phyloP scores from a whole-genome alignment of 2,329 filamentous ascomycete genomes.

The Venturiaceae sp. region DNA sequence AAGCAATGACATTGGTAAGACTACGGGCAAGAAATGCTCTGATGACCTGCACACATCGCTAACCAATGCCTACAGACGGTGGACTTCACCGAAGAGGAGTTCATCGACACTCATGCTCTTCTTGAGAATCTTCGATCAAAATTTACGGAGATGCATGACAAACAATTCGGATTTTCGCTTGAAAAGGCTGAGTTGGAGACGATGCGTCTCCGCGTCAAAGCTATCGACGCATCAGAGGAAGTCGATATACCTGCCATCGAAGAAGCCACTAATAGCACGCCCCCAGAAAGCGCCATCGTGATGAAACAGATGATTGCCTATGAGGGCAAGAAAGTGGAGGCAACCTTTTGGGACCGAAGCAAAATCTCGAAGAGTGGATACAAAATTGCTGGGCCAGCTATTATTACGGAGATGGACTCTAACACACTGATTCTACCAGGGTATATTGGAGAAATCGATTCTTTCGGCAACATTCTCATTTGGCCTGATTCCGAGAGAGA shows the following conservation, averaged over 20 bases:
- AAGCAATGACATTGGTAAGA: constrained; percentile 31
- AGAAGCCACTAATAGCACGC: constrained; percentile 15
- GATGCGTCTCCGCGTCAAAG: constrained; percentile 36
- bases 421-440: constrained; percentile 41
- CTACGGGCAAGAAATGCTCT: constrained; percentile 14
- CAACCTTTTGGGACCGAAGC: constrained; percentile 35
- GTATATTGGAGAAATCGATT: constrained; percentile 35
- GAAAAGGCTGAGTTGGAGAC: constrained; percentile 35
- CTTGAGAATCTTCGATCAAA: constrained; percentile 24
- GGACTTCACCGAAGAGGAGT: constrained; percentile 24
- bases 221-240: constrained; percentile 31
- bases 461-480: constrained; percentile 40
- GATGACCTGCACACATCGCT: no score
- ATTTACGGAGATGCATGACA: constrained; percentile 33
- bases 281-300: constrained; percentile 27
- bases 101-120: constrained; percentile 21
- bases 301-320: constrained; percentile 29
- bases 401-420: constrained; percentile 42
- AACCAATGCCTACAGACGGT: no score
- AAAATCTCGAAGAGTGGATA: constrained; percentile 31
- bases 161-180: constrained; percentile 37
- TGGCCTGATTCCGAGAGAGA: constrained; percentile 26
- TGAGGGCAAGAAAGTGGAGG: constrained; percentile 29
- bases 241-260: constrained; percentile 27
- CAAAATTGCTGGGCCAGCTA: constrained; percentile 32